Conservation (phyloP, 176 grass and related monocot species). For the Chloris gayana region DNA sequence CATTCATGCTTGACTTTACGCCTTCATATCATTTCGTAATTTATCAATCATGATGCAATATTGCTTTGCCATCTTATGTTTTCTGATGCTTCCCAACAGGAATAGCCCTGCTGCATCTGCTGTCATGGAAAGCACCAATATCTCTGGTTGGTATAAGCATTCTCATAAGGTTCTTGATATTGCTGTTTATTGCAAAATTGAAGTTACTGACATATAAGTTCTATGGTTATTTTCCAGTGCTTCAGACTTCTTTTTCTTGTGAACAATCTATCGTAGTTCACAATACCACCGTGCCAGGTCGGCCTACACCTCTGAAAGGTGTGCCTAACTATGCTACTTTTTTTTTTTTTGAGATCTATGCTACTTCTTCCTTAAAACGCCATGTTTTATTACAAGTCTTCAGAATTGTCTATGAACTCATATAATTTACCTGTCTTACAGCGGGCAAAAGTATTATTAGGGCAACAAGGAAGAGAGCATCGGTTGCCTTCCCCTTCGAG, state of each 20-base stretch:
- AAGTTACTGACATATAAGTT: slow-evolving; percentile 1
- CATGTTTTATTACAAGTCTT: too few relatives aligned
- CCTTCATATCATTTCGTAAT: neutral
- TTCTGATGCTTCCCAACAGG: slow-evolving; percentile 51
- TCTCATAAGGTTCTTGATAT: neutral
- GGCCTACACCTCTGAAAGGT: slow-evolving; percentile 58
- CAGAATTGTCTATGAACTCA: neutral
- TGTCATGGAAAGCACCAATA: slow-evolving; percentile 41
- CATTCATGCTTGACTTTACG: neutral
- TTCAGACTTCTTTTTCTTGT: slow-evolving; percentile 25
- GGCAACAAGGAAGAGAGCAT: slow-evolving; percentile 55
- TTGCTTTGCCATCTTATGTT: slow-evolving; percentile 34
- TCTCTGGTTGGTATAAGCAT: slow-evolving; percentile 51
- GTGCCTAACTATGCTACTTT: neutral
- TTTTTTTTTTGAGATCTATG: too few relatives aligned
- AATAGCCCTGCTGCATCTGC: slow-evolving; percentile 42
- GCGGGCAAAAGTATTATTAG: slow-evolving; percentile 63
- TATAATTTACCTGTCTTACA: neutral
- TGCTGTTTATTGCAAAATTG: neutral
- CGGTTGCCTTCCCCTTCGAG: slow-evolving; percentile 77
- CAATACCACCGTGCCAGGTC: slow-evolving; percentile 32
- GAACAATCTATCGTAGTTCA: slow-evolving; percentile 44
- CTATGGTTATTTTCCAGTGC: slow-evolving; percentile 43
- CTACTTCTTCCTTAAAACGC: neutral
- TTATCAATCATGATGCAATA: neutral